Evolutionary conservation across 2,329 filamentous ascomycete genomes (phyloP), one percentile per base, ranked within the genome.

Genomic region (Fusarium albidum): DNA sequence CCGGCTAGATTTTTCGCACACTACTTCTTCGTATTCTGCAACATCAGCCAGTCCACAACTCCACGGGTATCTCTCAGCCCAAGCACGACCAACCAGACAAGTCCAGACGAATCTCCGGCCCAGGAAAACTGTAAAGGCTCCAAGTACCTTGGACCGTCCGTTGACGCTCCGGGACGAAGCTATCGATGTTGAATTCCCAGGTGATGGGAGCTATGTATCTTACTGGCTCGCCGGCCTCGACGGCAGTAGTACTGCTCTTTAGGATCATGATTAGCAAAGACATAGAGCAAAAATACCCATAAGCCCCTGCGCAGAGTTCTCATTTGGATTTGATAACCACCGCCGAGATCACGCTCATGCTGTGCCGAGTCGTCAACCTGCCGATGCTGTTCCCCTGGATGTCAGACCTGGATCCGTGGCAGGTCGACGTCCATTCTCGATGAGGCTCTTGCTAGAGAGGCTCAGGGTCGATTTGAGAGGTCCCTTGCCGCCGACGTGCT

Each of bases 321-420:
- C 54, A 3, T 54, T 57, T 21, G 33, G 45, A 9, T 48, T 54
- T 37, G 54, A 57, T 27, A 27, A 50, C 54, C n/a, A 45, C 42
- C 12, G 54, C 54, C 5, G 54, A 57, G 28, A 57, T 57, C 15
- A 57, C 54, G 31, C 14, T 57, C 4, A 57, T 45, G 34, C 38
- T 57, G 21, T 44, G 54, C 9, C 49, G 54, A 14, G 54, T 68
- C 7, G 50, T 63, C 42, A 67, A 65, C 29, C 43, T 57, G 8
- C 65, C 65, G 2, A 39, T 59, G 18, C 55, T 57, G 15, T 68
- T 68, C 11, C 65, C 65, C 2, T 68, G 65, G 64, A 63, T 57
- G n/a, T 56, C 53, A 12, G 57, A 68, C 31, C 21, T 66, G 11
- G 27, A 31, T 5, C 13, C 32, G 12, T 68, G 65, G 65, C 61